Evolutionary conservation across 2,329 filamentous ascomycete genomes (phyloP).

Genomic region (Colletotrichum trifolii): DNA sequence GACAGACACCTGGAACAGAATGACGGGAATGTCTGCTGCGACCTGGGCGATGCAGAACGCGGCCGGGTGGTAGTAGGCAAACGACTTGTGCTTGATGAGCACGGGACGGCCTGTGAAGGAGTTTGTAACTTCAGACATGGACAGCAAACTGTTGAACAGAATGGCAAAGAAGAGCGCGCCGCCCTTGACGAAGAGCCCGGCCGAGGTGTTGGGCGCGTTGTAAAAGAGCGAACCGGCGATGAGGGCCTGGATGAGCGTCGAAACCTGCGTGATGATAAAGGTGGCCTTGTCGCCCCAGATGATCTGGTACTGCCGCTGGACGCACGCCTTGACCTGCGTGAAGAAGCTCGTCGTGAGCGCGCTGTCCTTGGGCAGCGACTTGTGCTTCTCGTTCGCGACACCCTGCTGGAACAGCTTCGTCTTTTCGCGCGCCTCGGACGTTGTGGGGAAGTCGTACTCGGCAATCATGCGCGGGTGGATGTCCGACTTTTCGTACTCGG

Average conservation of each 20-base stretch:
- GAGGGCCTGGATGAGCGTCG: conserved; percentile 68
- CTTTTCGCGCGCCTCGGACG: conserved; percentile 57
- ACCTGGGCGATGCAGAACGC: conserved; percentile 69
- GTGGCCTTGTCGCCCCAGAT: conserved; percentile 73
- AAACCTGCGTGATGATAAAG: conserved; percentile 70
- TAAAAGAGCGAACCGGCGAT: conserved; percentile 77
- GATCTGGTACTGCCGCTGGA: conserved; percentile 72
- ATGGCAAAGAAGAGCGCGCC: conserved; percentile 74
- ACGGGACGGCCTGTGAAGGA: conserved; percentile 71
- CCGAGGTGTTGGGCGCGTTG: conserved; percentile 66
- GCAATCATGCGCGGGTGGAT: conserved; percentile 61
- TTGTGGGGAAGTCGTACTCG: conserved; percentile 68
- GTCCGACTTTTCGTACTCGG: conserved; percentile 61
- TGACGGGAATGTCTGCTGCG: conserved; percentile 64
- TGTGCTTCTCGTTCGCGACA: conserved; percentile 65
- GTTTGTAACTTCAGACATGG: conserved; percentile 74
- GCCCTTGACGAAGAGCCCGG: conserved; percentile 71
- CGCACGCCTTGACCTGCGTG: conserved; percentile 66
- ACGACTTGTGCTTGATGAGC: conserved; percentile 67
- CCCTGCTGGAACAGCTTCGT: conserved; percentile 66
- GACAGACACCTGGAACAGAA: conserved; percentile 66
- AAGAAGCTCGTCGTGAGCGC: conserved; percentile 66
- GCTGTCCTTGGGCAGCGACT: conserved; percentile 62
- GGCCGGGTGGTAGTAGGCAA: conserved; percentile 68
- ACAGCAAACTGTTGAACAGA: conserved; percentile 70